Conservation (phyloP, 2,329 filamentous ascomycete genomes). For the Knoxdaviesia capensis region DNA sequence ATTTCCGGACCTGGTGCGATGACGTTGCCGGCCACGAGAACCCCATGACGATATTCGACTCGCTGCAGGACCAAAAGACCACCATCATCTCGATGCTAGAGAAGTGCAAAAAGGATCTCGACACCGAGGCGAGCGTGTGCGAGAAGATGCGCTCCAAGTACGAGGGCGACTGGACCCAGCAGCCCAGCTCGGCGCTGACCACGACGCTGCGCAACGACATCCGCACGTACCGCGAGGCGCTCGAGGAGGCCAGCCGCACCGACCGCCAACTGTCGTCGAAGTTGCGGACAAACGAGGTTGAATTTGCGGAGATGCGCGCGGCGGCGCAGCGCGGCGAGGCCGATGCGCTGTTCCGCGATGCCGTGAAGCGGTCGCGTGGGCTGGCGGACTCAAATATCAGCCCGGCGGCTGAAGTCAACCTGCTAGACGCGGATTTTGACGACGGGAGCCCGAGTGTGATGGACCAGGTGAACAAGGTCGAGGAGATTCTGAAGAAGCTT, state of each 20-base stretch:
- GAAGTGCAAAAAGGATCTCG: constrained; percentile 66
- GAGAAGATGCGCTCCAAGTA: constrained; percentile 99
- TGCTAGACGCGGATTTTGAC: constrained; percentile 82
- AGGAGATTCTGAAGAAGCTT: constrained; percentile 77
- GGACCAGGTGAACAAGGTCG: constrained; percentile 75
- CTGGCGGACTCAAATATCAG: constrained; percentile 41
- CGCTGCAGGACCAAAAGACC: constrained; percentile 57
- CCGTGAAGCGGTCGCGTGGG: constrained; percentile 58
- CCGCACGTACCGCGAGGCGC: constrained; percentile 66
- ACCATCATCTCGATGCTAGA: constrained; percentile 55
- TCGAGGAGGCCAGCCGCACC: constrained; percentile 75
- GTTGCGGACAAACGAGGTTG: constrained; percentile 63
- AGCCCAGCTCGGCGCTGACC: constrained; percentile 79
- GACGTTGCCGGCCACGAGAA: constrained; percentile 75
- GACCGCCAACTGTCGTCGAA: constrained; percentile 71
- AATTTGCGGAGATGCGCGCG: constrained; percentile 88
- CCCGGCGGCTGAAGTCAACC: constrained; percentile 48
- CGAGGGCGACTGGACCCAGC: constrained; percentile 87
- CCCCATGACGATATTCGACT: constrained; percentile 61
- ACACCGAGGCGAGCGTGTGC: constrained; percentile 94
- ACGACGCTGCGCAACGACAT: constrained; percentile 75
- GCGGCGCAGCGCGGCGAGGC: constrained; percentile 75
- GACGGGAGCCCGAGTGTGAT: constrained; percentile 63
- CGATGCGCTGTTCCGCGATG: constrained; percentile 73
- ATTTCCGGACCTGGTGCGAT: constrained; percentile 86